Conservation (phyloP, 257 asterid genomes). For the Ehretia macrophylla region DNA sequence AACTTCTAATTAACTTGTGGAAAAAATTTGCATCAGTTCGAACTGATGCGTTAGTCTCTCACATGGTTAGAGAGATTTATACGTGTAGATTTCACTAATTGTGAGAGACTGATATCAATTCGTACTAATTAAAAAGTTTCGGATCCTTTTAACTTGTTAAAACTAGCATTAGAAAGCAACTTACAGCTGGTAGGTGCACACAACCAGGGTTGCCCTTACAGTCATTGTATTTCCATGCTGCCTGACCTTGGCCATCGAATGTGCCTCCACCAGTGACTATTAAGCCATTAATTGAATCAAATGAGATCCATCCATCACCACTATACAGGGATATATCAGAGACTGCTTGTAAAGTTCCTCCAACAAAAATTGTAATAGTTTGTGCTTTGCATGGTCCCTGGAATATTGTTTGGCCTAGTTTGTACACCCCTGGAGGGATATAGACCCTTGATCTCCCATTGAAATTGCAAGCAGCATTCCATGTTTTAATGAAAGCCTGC, state of each 20-base stretch:
- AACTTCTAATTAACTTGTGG: too few relatives aligned
- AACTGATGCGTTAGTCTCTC: too few relatives aligned
- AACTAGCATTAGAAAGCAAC: background rate
- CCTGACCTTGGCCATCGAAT: constrained; percentile 48
- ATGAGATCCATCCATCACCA: constrained; percentile 46
- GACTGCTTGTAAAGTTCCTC: constrained; percentile 49
- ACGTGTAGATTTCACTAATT: too few relatives aligned
- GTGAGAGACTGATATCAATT: too few relatives aligned
- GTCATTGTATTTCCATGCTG: constrained; percentile 50
- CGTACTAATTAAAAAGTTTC: too few relatives aligned
- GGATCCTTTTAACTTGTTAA: too few relatives aligned
- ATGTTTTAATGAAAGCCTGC: constrained; percentile 53
- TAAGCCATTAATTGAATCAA: constrained; percentile 35
- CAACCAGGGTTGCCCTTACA: constrained; percentile 42
- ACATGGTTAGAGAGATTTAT: too few relatives aligned
- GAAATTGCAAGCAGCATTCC: constrained; percentile 55
- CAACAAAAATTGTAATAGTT: constrained; percentile 30
- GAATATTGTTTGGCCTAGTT: constrained; percentile 32
- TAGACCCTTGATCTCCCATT: constrained; percentile 31
- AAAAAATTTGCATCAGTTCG: too few relatives aligned
- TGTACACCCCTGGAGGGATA: constrained; percentile 48
- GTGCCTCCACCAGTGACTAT: constrained; percentile 54
- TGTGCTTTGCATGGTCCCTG: constrained; percentile 58
- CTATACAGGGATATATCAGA: constrained; percentile 39
- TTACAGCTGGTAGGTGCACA: constrained; percentile 48